Evolutionary conservation across 2,329 filamentous ascomycete species (phyloP), one percentile per base, ranked within the genome.

Genomic region (Aureobasidium sp.): DNA sequence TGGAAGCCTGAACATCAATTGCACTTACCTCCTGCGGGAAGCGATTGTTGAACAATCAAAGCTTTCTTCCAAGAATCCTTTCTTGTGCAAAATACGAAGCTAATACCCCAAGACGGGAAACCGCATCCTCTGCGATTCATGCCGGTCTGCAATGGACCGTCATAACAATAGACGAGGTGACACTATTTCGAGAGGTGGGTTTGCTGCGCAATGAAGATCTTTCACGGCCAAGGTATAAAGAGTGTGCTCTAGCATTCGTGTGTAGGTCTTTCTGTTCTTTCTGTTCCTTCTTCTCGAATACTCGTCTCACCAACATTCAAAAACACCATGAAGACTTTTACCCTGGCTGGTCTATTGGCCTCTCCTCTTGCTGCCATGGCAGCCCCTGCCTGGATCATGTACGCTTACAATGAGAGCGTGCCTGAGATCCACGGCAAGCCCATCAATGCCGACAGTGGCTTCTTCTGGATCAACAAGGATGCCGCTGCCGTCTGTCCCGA

Each of bases 341-440:
- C 52, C 34, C 27, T 58, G 29, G 55, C 31, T 47, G 42, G 55
- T 42, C 55, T 58, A 1, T 47, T 47, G 41, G 55, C 31, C 34
- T 49, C 56, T 49, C 56, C 56, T 49, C 56, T 51, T 17, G n/a
- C 45, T 31, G 45, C 41, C 3, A 12, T 62, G 22, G 60, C 48
- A 27, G 60, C 60, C 11, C 48, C 60, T 22, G 60, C 60, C 39
- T 62, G 49, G 47, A 48, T 34, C 22, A 51, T 51, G 49, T 29
- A 48, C 49, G 60, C 60, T 12, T 56, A 39, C 39, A 62, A 62
- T 22, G 49, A 47, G 34, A 55, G 49, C 39, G 25, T 62, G 20
- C 60, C 60, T 31, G 49, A 37, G 27, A 62, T 62, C 11, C 60
- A 62, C 51, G 49, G 49, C 49, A 44, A 47, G 25, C 49, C 49